Evolutionary conservation across 352 stramenopile species (phyloP), one percentile per base, ranked within the genome.

Genomic region (Phytophthora quininea): DNA sequence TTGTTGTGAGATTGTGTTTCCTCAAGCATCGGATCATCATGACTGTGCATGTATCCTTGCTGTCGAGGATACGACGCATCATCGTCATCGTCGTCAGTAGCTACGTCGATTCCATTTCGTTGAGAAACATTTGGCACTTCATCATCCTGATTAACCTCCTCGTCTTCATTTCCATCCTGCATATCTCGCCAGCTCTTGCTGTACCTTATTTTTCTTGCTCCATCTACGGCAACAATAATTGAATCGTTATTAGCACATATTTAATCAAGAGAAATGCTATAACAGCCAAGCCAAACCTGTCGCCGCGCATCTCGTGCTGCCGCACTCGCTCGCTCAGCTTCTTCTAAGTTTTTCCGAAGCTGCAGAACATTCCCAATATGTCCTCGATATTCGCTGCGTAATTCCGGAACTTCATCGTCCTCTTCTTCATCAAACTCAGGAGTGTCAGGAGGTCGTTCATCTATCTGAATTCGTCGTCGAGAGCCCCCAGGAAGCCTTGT

Each of bases 311-410:
- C 65, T 49, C 72, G 59, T 0, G 69, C 76, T 46, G 71, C 76
- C 46, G 74, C 57, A 32, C 60, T 84, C 6, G 64, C 61, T 46
- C 60, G 71, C 52, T 89, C 78, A 31, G 78, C 78, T 12, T 83
- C 66, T n/a, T 73, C 66, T 3, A 89, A 59, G 35, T 69, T 71
- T 53, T 72, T 74, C 40, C 80, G 80, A 9, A 89, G 61, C 42
- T 81, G 69, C 11, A 79, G 57, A 43, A 88, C 71, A 2, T 76
- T 73, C 33, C 64, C 38, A n/a, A 61, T 58, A 19, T 67, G 54
- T 15, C 60, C 61, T 19, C 69, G 74, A 31, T 50, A 56, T 43
- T 58, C 66, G 42, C 33, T 12, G 11, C 29, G 42, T 12, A 65
- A 14, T 4, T 76, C 66, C 0, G 69, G 58, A 0, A 60, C 65